A percentile compares a stretch with the other conserved stretches of the same genome.
phyloP scores from a whole-genome alignment of 2,329 filamentous ascomycete genomes.

The Scedosporium aurantiacum region DNA sequence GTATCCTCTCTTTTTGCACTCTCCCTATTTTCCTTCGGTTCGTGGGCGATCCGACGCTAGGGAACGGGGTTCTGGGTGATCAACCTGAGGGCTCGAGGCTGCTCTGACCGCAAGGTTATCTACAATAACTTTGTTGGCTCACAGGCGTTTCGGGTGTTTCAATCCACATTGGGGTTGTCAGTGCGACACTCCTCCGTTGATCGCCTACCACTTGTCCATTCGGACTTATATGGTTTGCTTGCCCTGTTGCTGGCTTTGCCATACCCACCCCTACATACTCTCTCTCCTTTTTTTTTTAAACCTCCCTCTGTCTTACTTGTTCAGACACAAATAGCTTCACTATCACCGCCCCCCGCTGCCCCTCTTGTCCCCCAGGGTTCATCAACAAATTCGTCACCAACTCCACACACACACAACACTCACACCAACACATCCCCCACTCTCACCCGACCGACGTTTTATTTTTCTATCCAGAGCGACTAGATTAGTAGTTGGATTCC shows the following conservation, averaged over 20 bases:
- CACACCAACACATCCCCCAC: not conserved
- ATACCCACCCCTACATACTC: not conserved
- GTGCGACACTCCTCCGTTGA: slow-evolving; percentile 9
- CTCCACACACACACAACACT: slow-evolving; percentile 1
- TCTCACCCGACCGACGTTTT: not conserved
- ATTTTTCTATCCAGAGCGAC: not conserved
- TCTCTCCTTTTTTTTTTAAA: not conserved
- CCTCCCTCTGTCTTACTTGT: not conserved
- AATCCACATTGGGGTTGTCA: slow-evolving; percentile 8
- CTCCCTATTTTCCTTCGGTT: slow-evolving; percentile 3
- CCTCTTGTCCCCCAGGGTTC: not conserved
- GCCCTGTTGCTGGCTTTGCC: slow-evolving; percentile 1
- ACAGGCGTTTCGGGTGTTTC: slow-evolving; percentile 10
- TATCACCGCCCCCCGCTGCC: slow-evolving; percentile 2
- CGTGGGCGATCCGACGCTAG: slow-evolving; percentile 6
- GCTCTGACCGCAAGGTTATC: slow-evolving; percentile 3
- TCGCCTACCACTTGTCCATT: not conserved
- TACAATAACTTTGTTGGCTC: slow-evolving; percentile 5
- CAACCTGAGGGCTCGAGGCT: slow-evolving; percentile 1
- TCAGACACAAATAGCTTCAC: not conserved
- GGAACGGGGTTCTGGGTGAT: slow-evolving; percentile 1
- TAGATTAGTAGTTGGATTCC: not conserved
- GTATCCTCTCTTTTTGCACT: not conserved
- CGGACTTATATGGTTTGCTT: slow-evolving; percentile 5
- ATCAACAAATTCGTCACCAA: slow-evolving; percentile 6